These are phyloP conservation scores for Mycena galericulata DNA, from an alignment of 768 basidiomycete genomes.

Conservation along the genomic window DNA sequence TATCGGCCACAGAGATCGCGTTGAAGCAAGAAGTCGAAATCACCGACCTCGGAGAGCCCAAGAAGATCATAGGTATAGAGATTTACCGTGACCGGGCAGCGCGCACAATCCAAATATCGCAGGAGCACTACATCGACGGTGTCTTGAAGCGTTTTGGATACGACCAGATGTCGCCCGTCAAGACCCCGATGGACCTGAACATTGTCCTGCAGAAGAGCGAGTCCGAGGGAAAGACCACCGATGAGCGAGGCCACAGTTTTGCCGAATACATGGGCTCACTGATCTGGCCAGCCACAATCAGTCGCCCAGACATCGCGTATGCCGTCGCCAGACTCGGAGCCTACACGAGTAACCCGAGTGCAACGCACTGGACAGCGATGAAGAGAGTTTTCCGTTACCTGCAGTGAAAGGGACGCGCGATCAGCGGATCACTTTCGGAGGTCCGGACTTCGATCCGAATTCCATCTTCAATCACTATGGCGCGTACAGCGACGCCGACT, in stretches of 20 bases:
- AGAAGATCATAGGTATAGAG: constrained; percentile 40
- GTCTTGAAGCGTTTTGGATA: constrained; percentile 15
- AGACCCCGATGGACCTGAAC: too few species aligned
- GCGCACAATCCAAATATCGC: background rate
- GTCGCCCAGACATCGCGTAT: background rate
- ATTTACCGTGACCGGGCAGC: constrained; percentile 22
- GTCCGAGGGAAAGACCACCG: background rate
- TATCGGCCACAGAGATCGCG: background rate
- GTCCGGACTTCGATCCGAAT: background rate
- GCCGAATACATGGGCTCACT: background rate
- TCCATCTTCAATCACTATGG: constrained; percentile 1
- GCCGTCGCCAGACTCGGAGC: background rate
- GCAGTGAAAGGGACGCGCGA: background rate
- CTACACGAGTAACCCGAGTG: background rate
- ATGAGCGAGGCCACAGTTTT: background rate
- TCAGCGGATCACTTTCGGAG: constrained; percentile 11
- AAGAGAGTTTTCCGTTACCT: constrained; percentile 6
- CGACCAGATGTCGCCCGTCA: constrained; percentile 6
- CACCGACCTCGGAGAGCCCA: constrained; percentile 4
- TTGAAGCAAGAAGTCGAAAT: background rate
- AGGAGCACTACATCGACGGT: constrained; percentile 1
- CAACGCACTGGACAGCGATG: constrained; percentile 5
- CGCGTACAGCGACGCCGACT: constrained; percentile 10
- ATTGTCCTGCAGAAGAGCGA: constrained; percentile 16
- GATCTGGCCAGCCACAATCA: constrained; percentile 36